A percentile compares a stretch with the other conserved stretches of the same genome.
Evolutionary conservation across 768 basidiomycete genomes (phyloP).

Genomic region (Bullera alba): DNA sequence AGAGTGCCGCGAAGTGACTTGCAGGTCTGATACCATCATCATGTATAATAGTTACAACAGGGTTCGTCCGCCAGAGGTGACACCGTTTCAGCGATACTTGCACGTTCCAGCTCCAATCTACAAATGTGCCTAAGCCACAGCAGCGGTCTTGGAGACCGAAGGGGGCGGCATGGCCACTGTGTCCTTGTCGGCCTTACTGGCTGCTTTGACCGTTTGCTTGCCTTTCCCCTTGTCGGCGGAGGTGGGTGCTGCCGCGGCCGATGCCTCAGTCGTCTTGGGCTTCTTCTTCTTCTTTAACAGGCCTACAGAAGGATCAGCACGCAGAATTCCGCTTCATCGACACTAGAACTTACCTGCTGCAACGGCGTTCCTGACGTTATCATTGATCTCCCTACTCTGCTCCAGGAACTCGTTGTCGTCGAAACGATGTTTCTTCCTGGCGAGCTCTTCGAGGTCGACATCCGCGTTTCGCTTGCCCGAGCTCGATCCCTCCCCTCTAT

Average conservation of each 20-base stretch:
- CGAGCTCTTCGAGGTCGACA: conserved; percentile 39
- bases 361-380: conserved; percentile 85
- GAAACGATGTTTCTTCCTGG: conserved; percentile 69
- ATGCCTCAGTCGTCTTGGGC: conserved; percentile 14
- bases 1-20: no score
- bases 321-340: neutral
- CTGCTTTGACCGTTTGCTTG: conserved; percentile 2
- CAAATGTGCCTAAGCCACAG: conserved; percentile 7
- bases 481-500: conserved; percentile 7
- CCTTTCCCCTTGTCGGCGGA: neutral
- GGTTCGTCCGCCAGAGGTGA: no score
- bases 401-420: conserved; percentile 90
- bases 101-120: no score
- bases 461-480: conserved; percentile 43
- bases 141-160: conserved; percentile 10
- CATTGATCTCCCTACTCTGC: conserved; percentile 81
- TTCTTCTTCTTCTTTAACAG: conserved; percentile 42
- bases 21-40: no score
- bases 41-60: no score
- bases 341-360: conserved; percentile 57
- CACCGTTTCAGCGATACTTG: no score
- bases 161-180: conserved; percentile 36
- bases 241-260: neutral
- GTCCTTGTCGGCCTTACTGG: conserved; percentile 32
- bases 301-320: conserved; percentile 10